A percentile compares a stretch with the other conserved stretches of the same genome.
Evolutionary conservation across 164 flowering plant genomes (phyloP).

Genomic region (Kingdonia uniflora): DNA sequence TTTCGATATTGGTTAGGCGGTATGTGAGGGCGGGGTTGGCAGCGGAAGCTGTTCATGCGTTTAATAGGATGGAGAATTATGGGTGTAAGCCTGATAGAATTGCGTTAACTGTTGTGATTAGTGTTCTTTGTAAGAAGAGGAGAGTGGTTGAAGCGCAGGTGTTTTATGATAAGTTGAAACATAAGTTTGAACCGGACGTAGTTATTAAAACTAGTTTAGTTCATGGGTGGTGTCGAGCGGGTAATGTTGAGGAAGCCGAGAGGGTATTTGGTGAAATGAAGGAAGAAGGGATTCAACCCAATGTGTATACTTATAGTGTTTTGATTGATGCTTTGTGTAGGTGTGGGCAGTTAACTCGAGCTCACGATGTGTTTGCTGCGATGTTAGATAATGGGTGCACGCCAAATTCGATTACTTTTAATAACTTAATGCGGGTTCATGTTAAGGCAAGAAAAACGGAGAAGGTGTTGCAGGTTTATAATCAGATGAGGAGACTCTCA

Average conservation of each 20-base stretch:
- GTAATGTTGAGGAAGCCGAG: conserved; percentile 65
- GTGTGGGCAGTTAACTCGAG: conserved; percentile 68
- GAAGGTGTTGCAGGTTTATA: conserved; percentile 79
- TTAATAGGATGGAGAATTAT: conserved; percentile 85
- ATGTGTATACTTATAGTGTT: conserved; percentile 70
- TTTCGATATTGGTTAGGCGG: conserved; percentile 52
- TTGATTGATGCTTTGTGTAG: conserved; percentile 87
- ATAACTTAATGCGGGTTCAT: conserved; percentile 80
- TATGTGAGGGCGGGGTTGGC: conserved; percentile 79
- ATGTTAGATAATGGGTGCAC: conserved; percentile 68
- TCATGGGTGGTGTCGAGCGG: conserved; percentile 87
- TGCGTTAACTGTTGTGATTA: conserved; percentile 50
- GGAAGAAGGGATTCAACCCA: conserved; percentile 51
- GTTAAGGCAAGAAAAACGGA: conserved; percentile 73
- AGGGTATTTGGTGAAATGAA: conserved; percentile 81
- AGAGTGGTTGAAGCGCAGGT: conserved; percentile 77
- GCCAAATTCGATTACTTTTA: conserved; percentile 74
- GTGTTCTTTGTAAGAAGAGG: conserved; percentile 56
- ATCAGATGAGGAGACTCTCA: conserved; percentile 73
- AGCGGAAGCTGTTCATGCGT: conserved; percentile 75
- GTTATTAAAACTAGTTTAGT: conserved; percentile 70
- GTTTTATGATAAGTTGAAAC: conserved; percentile 61
- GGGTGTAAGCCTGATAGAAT: conserved; percentile 51
- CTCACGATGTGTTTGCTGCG: conserved; percentile 78
- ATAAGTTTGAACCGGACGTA: conserved; percentile 70